Evolutionary conservation across 2,329 filamentous ascomycete species (phyloP), one percentile per base, ranked within the genome.

Genomic region (Colletotrichum gloeosporioides): DNA sequence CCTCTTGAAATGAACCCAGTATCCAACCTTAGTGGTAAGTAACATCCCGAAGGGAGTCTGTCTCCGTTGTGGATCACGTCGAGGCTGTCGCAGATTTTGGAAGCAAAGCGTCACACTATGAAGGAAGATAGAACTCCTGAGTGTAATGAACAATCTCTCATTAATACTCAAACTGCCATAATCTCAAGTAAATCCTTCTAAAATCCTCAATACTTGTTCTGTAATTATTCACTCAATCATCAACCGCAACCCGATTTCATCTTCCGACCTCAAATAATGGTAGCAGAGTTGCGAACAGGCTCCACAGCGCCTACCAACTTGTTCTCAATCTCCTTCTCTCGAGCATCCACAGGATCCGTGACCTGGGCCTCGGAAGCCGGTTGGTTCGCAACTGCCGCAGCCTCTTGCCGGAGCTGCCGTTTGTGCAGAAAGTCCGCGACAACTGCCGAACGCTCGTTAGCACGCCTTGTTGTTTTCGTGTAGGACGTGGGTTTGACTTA

Each of bases 401-500:
- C 55, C 44, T 73, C 71, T 25, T 73, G 71, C 32, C 18, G 8
- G 6, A 73, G 57, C 36, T 73, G 71, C 0, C 39, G 65, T 8
- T 73, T 69, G 7, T 73, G 71, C 57, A 73, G 4, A 12, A n/a
- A 73, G 39, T 73, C 65, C 15, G 71, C 71, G 7, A 73, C 32
- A 4, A 62, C 71, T 73, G 13, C 4, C 6, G 8, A 4, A 25
- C 1, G 2, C 9, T 15, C 8, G 29, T 27, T 25, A 44, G 4
- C n/a, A 49, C 15, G 3, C 22, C 7, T 27, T 1, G 2, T 18
- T 12, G 3, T 8, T 49, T 8, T 13, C 1, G n/a, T 22, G 4
- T 49, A n/a, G 0, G 44, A 22, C 0, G 10, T 8, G 1, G 4
- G 9, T 6, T 6, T 9, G 4, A 55, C 55, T 76, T 64, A 73